Evolutionary conservation across 2,329 filamentous ascomycete genomes (phyloP).

Genomic region (Fusarium sp.): DNA sequence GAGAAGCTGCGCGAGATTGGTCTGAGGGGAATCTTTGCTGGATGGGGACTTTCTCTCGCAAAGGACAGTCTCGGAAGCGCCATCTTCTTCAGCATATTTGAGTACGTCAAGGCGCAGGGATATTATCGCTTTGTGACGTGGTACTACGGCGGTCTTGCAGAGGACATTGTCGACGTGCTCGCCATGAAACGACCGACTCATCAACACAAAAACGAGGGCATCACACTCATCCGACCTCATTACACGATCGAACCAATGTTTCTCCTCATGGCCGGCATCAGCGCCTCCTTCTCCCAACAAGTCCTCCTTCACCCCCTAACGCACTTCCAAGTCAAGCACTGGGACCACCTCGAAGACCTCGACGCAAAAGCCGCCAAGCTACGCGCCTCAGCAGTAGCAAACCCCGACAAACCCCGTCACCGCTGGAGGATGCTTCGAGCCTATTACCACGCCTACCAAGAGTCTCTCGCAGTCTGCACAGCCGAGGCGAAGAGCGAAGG

Average conservation of each 20-base stretch:
- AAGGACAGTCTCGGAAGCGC: conserved; percentile 78
- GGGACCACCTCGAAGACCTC: conserved; percentile 77
- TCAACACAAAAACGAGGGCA: conserved; percentile 43
- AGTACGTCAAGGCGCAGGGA: conserved; percentile 79
- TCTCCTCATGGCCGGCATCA: conserved; percentile 74
- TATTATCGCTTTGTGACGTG: conserved; percentile 77
- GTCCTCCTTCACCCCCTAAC: conserved; percentile 77
- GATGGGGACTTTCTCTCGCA: conserved; percentile 75
- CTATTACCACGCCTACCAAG: conserved; percentile 78
- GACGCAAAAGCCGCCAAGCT: conserved; percentile 69
- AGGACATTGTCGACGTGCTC: conserved; percentile 63
- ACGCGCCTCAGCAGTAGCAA: conserved; percentile 47
- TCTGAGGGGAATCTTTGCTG: conserved; percentile 77
- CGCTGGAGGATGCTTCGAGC: conserved; percentile 68
- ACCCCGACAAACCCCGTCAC: conserved; percentile 49
- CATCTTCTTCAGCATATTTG: conserved; percentile 80
- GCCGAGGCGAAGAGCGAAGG: conserved; percentile 67
- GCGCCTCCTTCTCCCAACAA: conserved; percentile 77
- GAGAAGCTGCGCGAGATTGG: conserved; percentile 77
- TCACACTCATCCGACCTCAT: conserved; percentile 74
- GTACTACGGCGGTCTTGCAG: conserved; percentile 73
- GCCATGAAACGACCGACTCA: conserved; percentile 58
- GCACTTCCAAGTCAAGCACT: conserved; percentile 78
- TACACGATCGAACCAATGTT: conserved; percentile 81
- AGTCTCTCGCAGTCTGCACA: conserved; percentile 72